phyloP scores from a whole-genome alignment of 192 early-diverging fungal genomes.

The Geranomyces variabilis region DNA sequence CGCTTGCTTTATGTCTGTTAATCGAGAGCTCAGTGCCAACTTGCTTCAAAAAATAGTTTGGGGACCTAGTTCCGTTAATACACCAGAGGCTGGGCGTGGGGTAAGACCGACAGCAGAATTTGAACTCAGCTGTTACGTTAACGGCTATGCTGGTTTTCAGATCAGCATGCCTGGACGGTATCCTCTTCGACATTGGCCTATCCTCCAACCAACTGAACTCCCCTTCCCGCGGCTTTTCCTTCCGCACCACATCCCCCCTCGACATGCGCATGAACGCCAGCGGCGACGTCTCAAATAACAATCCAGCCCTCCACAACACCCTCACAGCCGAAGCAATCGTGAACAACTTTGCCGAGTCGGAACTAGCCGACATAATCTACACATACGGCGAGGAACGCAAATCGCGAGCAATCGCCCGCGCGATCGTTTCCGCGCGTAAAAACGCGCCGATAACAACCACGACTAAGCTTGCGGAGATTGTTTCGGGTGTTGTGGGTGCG shows the following conservation, averaged over 20 bases:
- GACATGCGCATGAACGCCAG: constrained; percentile 74
- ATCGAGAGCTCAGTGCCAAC: no score
- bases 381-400: constrained; percentile 70
- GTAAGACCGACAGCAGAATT: no score
- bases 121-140: no score
- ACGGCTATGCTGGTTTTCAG: constrained; percentile 1
- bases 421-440: constrained; percentile 60
- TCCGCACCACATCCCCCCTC: constrained; percentile 65
- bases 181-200: constrained; percentile 77
- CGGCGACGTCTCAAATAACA: constrained; percentile 34
- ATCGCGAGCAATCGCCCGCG: constrained; percentile 60
- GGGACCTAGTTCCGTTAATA: constrained; percentile 51
- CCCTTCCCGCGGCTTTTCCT: constrained; percentile 70
- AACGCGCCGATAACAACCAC: constrained; percentile 60
- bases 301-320: constrained; percentile 31
- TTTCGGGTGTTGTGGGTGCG: constrained; percentile 43
- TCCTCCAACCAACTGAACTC: constrained; percentile 71
- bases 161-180: constrained; percentile 62
- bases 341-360: constrained; percentile 61
- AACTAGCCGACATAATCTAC: constrained; percentile 65
- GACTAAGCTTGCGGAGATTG: constrained; percentile 52
- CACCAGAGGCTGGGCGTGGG: constrained; percentile 28
- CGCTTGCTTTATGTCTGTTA: no score
- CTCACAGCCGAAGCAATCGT: constrained; percentile 67
- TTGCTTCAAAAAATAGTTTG: constrained; percentile 49